phyloP scores from a whole-genome alignment of 768 basidiomycete species.

The Trametes maxima region DNA sequence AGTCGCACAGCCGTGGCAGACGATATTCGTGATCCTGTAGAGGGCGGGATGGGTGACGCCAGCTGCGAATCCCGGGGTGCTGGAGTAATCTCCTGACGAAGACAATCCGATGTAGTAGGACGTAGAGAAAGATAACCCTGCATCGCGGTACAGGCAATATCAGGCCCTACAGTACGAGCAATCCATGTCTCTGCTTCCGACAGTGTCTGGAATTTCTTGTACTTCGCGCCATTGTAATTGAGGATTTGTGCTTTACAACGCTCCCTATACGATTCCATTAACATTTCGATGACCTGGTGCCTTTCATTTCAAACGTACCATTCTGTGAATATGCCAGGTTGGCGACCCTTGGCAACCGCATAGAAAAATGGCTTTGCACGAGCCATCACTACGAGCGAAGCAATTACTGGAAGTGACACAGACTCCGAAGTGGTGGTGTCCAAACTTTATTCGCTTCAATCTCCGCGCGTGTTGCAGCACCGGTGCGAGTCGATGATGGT shows the following conservation, averaged over 20 bases:
- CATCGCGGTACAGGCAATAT: neutral
- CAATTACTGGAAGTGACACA: no score
- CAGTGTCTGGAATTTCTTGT: conserved; percentile 64
- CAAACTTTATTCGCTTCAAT: no score
- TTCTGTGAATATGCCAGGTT: conserved; percentile 8
- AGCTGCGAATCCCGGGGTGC: no score
- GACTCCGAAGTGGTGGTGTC: no score
- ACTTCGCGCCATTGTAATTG: conserved; percentile 59
- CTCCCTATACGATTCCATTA: conserved; percentile 45
- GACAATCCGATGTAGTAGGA: no score
- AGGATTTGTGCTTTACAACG: conserved; percentile 74
- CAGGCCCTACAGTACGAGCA: conserved; percentile 6
- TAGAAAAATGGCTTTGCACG: conserved; percentile 3
- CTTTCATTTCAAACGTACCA: conserved; percentile 4
- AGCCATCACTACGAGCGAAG: neutral
- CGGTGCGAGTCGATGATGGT: no score
- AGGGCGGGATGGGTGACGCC: no score
- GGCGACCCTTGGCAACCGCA: conserved; percentile 16
- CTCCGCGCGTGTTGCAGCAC: no score
- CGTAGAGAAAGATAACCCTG: neutral
- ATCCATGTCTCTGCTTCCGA: conserved; percentile 63
- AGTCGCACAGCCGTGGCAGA: no score
- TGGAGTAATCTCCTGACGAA: no score
- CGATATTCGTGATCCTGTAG: no score
- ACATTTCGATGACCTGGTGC: neutral